These are phyloP conservation scores for Tilletiopsis washingtonensis DNA, from an alignment of 1,284 basidiomycete genomes.

Conservation along the genomic window DNA sequence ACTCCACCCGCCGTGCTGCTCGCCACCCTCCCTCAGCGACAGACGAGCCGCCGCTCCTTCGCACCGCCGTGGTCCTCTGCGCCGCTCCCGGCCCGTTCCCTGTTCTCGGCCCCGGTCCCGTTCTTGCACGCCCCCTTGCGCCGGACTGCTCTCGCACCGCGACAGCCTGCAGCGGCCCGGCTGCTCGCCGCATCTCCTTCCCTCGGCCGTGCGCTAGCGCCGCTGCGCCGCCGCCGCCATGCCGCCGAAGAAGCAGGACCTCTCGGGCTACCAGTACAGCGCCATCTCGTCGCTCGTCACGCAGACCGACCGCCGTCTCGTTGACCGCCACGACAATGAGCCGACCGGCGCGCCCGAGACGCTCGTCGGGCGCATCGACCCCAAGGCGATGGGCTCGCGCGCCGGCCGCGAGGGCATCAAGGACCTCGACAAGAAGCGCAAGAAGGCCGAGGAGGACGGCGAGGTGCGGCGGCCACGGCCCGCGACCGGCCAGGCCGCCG, in stretches of 20 bases:
- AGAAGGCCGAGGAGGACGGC: conserved; percentile 33
- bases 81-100: no score
- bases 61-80: no score
- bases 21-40: no score
- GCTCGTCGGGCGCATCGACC: conserved; percentile 81
- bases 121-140: not conserved
- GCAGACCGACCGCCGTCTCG: conserved; percentile 30
- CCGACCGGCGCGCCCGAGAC: conserved; percentile 92
- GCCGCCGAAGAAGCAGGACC: conserved; percentile 44
- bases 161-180: no score
- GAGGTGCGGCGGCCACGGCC: conserved; percentile 16
- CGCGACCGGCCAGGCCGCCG: conserved; percentile 4
- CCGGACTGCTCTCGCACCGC: not conserved
- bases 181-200: no score
- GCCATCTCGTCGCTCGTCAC: conserved; percentile 45
- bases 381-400: conserved; percentile 86
- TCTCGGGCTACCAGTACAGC: conserved; percentile 46
- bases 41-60: no score
- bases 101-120: no score
- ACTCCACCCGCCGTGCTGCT: no score
- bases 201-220: not conserved
- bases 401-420: conserved; percentile 75
- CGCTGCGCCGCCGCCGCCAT: conserved; percentile 18
- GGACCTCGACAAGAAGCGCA: conserved; percentile 90
- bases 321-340: conserved; percentile 53